phyloP scores from a whole-genome alignment of 345 rosid genomes.

The Populus deltoides region DNA sequence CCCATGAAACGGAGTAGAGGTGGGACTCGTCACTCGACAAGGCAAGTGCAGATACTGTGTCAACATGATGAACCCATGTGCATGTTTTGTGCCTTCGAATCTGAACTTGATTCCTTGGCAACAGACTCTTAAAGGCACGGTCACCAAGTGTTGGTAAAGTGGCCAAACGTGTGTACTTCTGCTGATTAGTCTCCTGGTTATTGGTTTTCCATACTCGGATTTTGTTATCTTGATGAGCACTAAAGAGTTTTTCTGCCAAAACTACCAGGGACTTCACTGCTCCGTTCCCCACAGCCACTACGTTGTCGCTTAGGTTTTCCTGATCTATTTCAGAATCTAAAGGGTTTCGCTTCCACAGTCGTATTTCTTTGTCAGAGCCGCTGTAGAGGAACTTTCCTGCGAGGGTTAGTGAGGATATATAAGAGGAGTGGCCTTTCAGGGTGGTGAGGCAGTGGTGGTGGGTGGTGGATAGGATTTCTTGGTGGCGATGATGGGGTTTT shows the following conservation, averaged over 20 bases:
- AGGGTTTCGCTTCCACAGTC: slow-evolving; percentile 51
- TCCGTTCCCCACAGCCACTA: slow-evolving; percentile 53
- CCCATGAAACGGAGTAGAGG: slow-evolving; percentile 95
- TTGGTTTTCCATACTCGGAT: slow-evolving; percentile 87
- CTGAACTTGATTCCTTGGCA: slow-evolving; percentile 63
- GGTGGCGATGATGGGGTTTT: slow-evolving; percentile 16
- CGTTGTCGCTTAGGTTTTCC: slow-evolving; percentile 16
- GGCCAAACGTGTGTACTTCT: slow-evolving; percentile 57
- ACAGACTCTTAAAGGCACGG: slow-evolving; percentile 52
- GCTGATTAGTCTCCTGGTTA: slow-evolving; percentile 35
- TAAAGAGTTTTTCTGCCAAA: slow-evolving; percentile 65
- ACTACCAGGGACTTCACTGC: slow-evolving; percentile 77
- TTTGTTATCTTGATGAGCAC: slow-evolving; percentile 93
- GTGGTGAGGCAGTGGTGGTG: slow-evolving; percentile 57
- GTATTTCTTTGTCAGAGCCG: slow-evolving; percentile 67
- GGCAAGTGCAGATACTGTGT: slow-evolving; percentile 75
- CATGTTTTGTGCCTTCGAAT: slow-evolving; percentile 69
- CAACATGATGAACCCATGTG: slow-evolving; percentile 89
- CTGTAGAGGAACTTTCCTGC: slow-evolving; percentile 62
- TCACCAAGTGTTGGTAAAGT: slow-evolving; percentile 84
- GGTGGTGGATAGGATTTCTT: slow-evolving; percentile 5
- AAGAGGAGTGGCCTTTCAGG: slow-evolving; percentile 56
- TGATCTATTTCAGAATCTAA: slow-evolving; percentile 31
- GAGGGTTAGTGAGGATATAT: slow-evolving; percentile 60
- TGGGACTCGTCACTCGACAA: slow-evolving; percentile 60